Base-by-base conservation (phyloP, 108 stramenopile species). In the Nitzschia inconspicua region DNA sequence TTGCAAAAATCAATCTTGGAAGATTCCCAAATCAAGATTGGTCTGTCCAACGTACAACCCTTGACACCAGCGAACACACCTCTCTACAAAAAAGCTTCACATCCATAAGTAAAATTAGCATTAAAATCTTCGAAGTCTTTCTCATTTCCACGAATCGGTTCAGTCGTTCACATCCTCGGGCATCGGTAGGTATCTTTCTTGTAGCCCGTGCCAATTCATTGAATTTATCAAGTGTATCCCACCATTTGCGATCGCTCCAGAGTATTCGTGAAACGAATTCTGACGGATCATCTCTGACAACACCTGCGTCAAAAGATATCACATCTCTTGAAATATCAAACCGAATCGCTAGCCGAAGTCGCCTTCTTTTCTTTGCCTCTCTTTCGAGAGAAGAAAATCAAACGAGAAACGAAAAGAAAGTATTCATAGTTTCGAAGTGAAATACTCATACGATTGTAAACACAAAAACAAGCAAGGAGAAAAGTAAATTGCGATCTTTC, bases 101-200 rank as follows among this genome's bases (percentile, higher is more conserved):
- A n/a, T n/a, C n/a, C n/a, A n/a, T n/a, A n/a, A n/a, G n/a, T n/a
- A n/a, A n/a, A n/a, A n/a, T n/a, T n/a, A n/a, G n/a, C n/a, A n/a
- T n/a, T n/a, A n/a, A n/a, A n/a, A n/a, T n/a, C n/a, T n/a, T n/a
- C n/a, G n/a, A n/a, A n/a, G n/a, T n/a, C 51, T 14, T 52, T 30
- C 27, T 30, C 27, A 29, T 52, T 29, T 52, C n/a, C n/a, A n/a
- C n/a, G n/a, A n/a, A n/a, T 52, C 29, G 51, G n/a, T 46, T 20
- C 20, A 20, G 20, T 46, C 16, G 36, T 8, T 11, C 44, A 7
- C n/a, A 19, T 47, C 60, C n/a, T 34, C 2, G 28, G 3, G 14
- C 31, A 19, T 47, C 60, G 44, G 60, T 47, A 13, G 22, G 60
- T 60, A 60, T 60, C 60, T 47, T 47, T 47, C 31, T 29, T 25